phyloP scores from a whole-genome alignment of 1,284 basidiomycete genomes.

The Hemileia vastatrix region DNA sequence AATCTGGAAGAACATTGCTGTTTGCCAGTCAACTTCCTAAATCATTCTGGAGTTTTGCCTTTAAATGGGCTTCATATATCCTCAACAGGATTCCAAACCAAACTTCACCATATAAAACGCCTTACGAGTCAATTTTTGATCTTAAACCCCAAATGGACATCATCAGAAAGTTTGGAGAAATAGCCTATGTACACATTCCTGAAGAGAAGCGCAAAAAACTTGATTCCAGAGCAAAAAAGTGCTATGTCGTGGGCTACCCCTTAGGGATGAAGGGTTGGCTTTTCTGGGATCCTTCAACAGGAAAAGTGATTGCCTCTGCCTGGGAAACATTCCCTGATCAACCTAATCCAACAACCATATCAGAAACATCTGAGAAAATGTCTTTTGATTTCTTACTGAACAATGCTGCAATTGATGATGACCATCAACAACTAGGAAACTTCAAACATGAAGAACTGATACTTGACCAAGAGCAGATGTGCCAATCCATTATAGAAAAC shows the following conservation, averaged over 20 bases:
- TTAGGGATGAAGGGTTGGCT: not conserved
- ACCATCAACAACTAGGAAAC: too few relatives aligned
- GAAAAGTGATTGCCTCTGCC: too few relatives aligned
- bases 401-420: too few relatives aligned
- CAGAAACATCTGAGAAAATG: too few relatives aligned
- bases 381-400: too few relatives aligned
- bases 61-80: not conserved
- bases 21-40: not conserved
- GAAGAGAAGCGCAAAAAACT: conserved; percentile 2
- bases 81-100: conserved; percentile 9
- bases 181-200: conserved; percentile 3
- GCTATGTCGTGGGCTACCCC: not conserved
- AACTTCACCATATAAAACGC: not conserved
- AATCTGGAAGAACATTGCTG: conserved; percentile 2
- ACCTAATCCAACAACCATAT: too few relatives aligned
- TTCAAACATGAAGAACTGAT: too few relatives aligned
- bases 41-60: conserved; percentile 1
- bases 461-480: too few relatives aligned
- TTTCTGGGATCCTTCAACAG: not conserved
- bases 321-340: too few relatives aligned
- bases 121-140: not conserved
- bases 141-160: not conserved
- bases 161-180: not conserved
- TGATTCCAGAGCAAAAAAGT: not conserved
- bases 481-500: too few relatives aligned